A percentile compares a stretch with the other conserved stretches of the same genome.
Evolutionary conservation across 2,329 filamentous ascomycete species (phyloP).

Genomic region (Neopestalotiopsis clavispora): DNA sequence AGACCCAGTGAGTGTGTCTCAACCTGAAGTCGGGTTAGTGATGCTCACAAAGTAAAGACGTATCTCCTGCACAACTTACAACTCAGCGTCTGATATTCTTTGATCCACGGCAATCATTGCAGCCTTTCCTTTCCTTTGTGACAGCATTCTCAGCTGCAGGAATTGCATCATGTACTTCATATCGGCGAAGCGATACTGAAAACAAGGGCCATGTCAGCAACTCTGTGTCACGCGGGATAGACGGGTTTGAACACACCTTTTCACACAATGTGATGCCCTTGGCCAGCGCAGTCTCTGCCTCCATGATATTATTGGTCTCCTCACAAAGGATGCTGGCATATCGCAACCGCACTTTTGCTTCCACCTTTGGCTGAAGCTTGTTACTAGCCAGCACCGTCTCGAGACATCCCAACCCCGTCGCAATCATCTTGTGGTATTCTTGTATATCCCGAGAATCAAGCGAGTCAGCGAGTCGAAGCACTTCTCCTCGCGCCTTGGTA

Average conservation of each 20-base stretch:
- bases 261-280: constrained; percentile 75
- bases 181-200: constrained; percentile 62
- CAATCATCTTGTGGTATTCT: constrained; percentile 75
- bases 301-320: constrained; percentile 77
- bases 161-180: constrained; percentile 81
- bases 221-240: constrained; percentile 19
- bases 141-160: constrained; percentile 71
- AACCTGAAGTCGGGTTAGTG: constrained; percentile 42
- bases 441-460: constrained; percentile 57
- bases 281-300: constrained; percentile 73
- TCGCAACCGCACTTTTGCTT: constrained; percentile 71
- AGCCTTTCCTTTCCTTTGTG: constrained; percentile 72
- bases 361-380: constrained; percentile 65
- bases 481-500: constrained; percentile 64
- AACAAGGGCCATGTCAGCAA: neutral
- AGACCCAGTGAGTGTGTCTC: constrained; percentile 74
- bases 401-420: constrained; percentile 74
- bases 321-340: constrained; percentile 75
- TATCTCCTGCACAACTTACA: constrained; percentile 46
- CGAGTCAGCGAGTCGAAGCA: constrained; percentile 51
- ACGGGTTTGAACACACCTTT: constrained; percentile 47
- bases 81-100: constrained; percentile 70
- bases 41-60: constrained; percentile 3
- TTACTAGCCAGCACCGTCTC: constrained; percentile 69
- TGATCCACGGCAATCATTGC: constrained; percentile 74